Evolutionary conservation across 805 yeast genomes (phyloP).

Genomic region (Wickerhamomyces xylosicus): DNA sequence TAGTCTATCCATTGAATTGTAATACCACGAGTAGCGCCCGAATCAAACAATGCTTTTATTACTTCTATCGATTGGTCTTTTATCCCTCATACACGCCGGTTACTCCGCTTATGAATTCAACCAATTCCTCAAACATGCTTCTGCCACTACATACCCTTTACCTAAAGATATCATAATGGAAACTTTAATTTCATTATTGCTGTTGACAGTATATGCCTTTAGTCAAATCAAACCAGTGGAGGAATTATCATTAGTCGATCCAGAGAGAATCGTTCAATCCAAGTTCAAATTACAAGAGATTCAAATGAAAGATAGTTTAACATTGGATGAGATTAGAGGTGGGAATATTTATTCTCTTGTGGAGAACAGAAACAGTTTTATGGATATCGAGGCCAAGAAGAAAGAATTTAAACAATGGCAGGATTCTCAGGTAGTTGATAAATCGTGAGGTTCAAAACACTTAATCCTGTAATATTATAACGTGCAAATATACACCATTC

Average conservation of each 20-base stretch:
- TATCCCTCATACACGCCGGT: constrained; percentile 34
- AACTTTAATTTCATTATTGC: constrained; percentile 34
- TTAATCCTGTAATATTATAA: too few species aligned
- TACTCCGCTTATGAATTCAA: constrained; percentile 44
- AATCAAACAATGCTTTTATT: constrained; percentile 2
- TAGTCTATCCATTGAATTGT: background rate
- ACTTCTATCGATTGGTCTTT: constrained; percentile 1
- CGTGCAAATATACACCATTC: too few species aligned
- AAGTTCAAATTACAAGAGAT: constrained; percentile 34
- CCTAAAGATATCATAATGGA: constrained; percentile 44
- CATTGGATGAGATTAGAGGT: constrained; percentile 38
- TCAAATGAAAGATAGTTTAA: constrained; percentile 36
- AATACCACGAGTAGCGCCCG: background rate
- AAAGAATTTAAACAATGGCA: constrained; percentile 24
- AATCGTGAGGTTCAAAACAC: too few species aligned
- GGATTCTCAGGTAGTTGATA: too few species aligned
- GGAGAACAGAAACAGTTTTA: constrained; percentile 40
- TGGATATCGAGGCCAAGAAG: constrained; percentile 38
- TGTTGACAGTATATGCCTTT: constrained; percentile 22
- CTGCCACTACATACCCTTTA: constrained; percentile 13
- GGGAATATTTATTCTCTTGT: constrained; percentile 33
- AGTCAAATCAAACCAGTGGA: constrained; percentile 11
- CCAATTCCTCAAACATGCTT: constrained; percentile 23
- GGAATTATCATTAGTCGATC: constrained; percentile 17
- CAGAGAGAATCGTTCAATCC: constrained; percentile 20